Evolutionary conservation across 75 land plant species (phyloP).

Genomic region (Sequoiadendron giganteum): DNA sequence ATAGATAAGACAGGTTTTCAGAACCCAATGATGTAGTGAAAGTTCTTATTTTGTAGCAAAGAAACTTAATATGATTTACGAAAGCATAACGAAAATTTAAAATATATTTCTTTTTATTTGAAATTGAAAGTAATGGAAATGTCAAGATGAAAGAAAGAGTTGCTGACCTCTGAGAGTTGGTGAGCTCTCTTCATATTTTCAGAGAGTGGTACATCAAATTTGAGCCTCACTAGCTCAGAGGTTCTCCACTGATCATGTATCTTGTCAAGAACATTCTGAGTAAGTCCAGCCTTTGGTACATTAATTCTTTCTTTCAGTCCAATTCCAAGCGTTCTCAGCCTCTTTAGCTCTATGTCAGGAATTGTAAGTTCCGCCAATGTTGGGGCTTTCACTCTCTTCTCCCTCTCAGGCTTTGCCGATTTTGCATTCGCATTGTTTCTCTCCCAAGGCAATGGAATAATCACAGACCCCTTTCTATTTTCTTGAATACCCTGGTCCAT

Average conservation of each 20-base stretch:
- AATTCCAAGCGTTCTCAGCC: conserved; percentile 72
- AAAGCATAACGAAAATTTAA: background rate
- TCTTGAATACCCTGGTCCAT: conserved; percentile 28
- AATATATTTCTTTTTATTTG: background rate
- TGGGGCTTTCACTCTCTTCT: conserved; percentile 57
- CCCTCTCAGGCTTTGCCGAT: conserved; percentile 20
- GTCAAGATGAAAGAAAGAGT: background rate
- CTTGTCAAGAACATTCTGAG: conserved; percentile 63
- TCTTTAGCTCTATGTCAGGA: conserved; percentile 79
- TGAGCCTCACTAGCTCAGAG: conserved; percentile 80
- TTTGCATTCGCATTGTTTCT: conserved; percentile 25
- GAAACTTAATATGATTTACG: background rate
- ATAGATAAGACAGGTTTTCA: background rate
- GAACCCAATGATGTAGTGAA: background rate
- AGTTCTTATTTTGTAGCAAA: background rate
- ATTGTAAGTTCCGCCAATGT: conserved; percentile 89
- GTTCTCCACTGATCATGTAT: conserved; percentile 81
- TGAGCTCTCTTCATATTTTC: conserved; percentile 91
- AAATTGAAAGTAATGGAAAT: background rate
- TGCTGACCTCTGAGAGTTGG: conserved; percentile 79
- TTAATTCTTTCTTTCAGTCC: conserved; percentile 53
- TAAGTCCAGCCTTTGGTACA: conserved; percentile 80
- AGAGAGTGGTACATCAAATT: conserved; percentile 73
- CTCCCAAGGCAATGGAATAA: conserved; percentile 71
- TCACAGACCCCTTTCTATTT: conserved; percentile 10